phyloP scores from a whole-genome alignment of 805 yeast genomes.

The Nakazawaea holstii region DNA sequence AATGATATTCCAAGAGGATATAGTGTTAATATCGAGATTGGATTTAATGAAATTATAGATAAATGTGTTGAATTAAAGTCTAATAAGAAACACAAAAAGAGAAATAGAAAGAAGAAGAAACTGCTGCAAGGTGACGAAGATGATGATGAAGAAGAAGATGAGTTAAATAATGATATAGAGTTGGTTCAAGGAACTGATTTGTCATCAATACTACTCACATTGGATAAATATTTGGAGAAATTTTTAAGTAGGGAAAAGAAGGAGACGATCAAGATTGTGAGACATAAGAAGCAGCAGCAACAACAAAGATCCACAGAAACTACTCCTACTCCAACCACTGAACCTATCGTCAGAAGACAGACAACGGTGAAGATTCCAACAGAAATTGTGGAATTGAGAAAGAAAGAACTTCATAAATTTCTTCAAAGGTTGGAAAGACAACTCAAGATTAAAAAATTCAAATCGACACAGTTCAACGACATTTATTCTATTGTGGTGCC shows the following conservation, averaged over 20 bases:
- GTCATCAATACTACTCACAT: conserved; percentile 44
- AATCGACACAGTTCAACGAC: conserved; percentile 23
- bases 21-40: conserved; percentile 61
- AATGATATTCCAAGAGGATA: conserved; percentile 67
- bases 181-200: conserved; percentile 46
- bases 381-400: conserved; percentile 13
- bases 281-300: conserved; percentile 18
- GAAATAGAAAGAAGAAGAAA: conserved; percentile 5
- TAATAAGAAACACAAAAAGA: conserved; percentile 16
- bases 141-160: conserved; percentile 16
- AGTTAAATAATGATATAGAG: conserved; percentile 19
- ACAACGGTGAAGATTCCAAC: conserved; percentile 6
- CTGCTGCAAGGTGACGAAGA: background rate
- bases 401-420: conserved; percentile 21
- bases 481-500: conserved; percentile 22
- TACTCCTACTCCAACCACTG: conserved; percentile 3
- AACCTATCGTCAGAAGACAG: conserved; percentile 5
- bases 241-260: conserved; percentile 56
- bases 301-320: conserved; percentile 1
- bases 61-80: conserved; percentile 29
- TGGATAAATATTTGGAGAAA: conserved; percentile 54
- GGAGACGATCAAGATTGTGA: conserved; percentile 57
- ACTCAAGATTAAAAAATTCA: conserved; percentile 18
- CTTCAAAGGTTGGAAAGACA: conserved; percentile 19
- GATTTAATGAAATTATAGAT: conserved; percentile 44